These are phyloP conservation scores for Rosellinia necatrix DNA, from an alignment of 2,329 filamentous ascomycete species.

Conservation along the genomic window DNA sequence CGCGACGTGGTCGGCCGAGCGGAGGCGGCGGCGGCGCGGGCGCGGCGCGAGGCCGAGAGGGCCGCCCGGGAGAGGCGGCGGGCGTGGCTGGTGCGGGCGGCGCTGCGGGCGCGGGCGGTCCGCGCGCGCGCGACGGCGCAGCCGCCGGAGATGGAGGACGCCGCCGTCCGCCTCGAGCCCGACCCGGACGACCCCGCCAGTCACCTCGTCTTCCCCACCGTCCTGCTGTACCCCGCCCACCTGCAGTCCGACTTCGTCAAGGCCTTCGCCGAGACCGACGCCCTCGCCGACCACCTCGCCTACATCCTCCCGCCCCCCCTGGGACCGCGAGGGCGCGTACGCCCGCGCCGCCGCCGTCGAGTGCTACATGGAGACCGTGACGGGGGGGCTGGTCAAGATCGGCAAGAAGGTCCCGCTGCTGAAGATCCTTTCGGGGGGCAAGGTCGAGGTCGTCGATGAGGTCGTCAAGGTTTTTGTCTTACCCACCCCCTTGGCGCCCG, in stretches of 20 bases:
- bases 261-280: constrained; percentile 77
- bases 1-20: constrained; percentile 66
- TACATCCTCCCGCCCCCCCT: constrained; percentile 89
- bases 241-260: constrained; percentile 91
- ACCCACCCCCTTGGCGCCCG: constrained; percentile 68
- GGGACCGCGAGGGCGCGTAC: constrained; percentile 64
- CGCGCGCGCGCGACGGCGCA: constrained; percentile 66
- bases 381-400: constrained; percentile 83
- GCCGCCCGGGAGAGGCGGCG: constrained; percentile 60
- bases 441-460: constrained; percentile 86
- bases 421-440: constrained; percentile 75
- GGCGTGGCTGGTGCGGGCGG: constrained; percentile 65
- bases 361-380: constrained; percentile 84
- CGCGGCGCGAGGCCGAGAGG: constrained; percentile 60
- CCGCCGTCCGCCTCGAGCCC: constrained; percentile 68
- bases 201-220: constrained; percentile 73
- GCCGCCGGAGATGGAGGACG: constrained; percentile 88
- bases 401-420: constrained; percentile 82
- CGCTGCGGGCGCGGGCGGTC: constrained; percentile 73
- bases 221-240: constrained; percentile 84
- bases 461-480: constrained; percentile 83
- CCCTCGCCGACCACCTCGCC: constrained; percentile 74
- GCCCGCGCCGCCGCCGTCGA: constrained; percentile 68
- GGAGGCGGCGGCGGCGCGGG: constrained; percentile 57
- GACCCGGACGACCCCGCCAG: constrained; percentile 76